These are phyloP conservation scores for Puccinellia tenuiflora DNA, from an alignment of 176 grass and related monocot genomes.

Conservation along the genomic window DNA sequence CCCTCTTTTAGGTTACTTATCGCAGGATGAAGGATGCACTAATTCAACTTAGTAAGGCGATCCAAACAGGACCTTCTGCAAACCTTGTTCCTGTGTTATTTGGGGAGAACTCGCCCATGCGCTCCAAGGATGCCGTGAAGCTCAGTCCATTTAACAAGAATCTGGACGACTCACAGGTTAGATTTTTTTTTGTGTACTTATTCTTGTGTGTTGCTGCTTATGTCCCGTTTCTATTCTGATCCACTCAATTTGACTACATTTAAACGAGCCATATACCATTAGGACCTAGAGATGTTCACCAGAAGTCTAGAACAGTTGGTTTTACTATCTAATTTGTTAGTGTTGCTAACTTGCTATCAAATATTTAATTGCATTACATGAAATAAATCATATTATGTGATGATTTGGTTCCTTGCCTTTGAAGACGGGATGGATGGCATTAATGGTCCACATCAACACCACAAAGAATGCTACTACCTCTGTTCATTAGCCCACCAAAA, in stretches of 20 bases:
- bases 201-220: not conserved
- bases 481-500: no score
- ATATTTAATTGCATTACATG: not conserved
- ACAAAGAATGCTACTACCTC: not conserved
- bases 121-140: slow-evolving; percentile 52
- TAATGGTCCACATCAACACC: no score
- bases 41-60: slow-evolving; percentile 69
- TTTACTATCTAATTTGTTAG: not conserved
- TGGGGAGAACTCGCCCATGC: slow-evolving; percentile 66
- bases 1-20: slow-evolving; percentile 78
- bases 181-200: slow-evolving; percentile 17
- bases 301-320: not conserved
- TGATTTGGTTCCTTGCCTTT: no score
- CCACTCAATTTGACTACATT: not conserved
- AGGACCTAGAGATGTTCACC: not conserved
- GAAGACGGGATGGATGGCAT: no score
- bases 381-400: slow-evolving; percentile 9
- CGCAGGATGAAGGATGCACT: slow-evolving; percentile 91
- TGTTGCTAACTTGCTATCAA: not conserved
- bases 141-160: slow-evolving; percentile 93
- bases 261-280: not conserved
- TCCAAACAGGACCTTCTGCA: slow-evolving; percentile 70
- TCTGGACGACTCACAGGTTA: slow-evolving; percentile 92
- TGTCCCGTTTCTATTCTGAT: not conserved
- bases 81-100: slow-evolving; percentile 95